Evolutionary conservation across 495 filamentous ascomycete species (phyloP), one percentile per base, ranked within the genome.

Genomic region (Cairneyella variabilis): DNA sequence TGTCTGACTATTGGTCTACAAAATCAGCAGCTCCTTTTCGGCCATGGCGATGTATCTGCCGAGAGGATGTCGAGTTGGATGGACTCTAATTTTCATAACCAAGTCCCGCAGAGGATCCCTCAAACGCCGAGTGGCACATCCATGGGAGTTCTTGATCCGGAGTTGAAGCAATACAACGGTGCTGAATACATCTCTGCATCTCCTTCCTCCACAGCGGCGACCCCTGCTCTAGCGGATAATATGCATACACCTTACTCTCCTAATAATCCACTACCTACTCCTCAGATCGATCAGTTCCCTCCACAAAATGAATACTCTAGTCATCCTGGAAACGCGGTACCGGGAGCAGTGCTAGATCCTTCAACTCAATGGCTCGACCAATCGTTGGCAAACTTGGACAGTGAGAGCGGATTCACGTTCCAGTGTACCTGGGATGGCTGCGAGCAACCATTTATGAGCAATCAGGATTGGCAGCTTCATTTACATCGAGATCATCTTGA

Each of bases 401-500:
- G 52, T 27, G 10, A 45, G 0, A 32, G n/a, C 12, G 8, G 17
- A 22, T 39, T 36, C 5, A 45, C 48, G 43, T 50, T 52, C 23
- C 41, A 55, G 20, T 62, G 59, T 45, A 37, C 34, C 3, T 62
- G 59, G 59, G 28, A 47, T 43, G 51, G 47, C 26, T 62, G 59
- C 27, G 20, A 46, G 3, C 26, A 51, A 20, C 27, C 30, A 5
- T 41, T 56, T 12, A 12, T 30, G 18, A 51, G 36, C 28, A 14
- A 46, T n/a, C 20, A 54, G 5, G 45, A 54, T 11, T 58, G 50
- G 55, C 37, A 46, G 26, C n/a, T 39, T 9, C 59, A 63, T 51
- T n/a, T 63, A 11, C 53, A 63, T 36, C 21, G 17, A 12, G 30
- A 27, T 12, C 60, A 63, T 56, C n/a, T 59, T 32, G 60, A 63